Evolutionary conservation across 2,329 filamentous ascomycete species (phyloP), one percentile per base, ranked within the genome.

Genomic region (Claviceps monticola): DNA sequence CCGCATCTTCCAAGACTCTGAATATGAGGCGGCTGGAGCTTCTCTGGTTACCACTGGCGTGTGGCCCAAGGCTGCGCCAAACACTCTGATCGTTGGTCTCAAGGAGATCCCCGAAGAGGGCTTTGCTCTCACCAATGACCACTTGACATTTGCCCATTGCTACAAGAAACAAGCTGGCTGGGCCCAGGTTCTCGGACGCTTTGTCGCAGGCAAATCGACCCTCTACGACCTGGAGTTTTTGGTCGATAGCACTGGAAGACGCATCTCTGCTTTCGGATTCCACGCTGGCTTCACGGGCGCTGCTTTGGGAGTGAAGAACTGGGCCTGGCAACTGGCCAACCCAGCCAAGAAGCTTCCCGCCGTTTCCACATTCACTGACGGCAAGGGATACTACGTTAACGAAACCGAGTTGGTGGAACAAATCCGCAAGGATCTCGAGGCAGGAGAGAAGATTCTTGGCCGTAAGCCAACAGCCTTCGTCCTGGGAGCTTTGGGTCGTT

Each of bases 211-310:
- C 53, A 58, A 58, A 4, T 60, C 57, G 5, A 45, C 58, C 7
- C 79, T 96, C 14, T 79, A 89, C 54, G 90, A 96, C 62, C 77
- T 96, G 39, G 90, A 95, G 65, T 96, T 95, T 66, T 74, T 96
- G 39, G 78, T 80, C 41, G 84, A 94, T 58, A 78, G 83, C 56
- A 75, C 71, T 34, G 86, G 86, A 39, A 74, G 85, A 46, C 73
- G 86, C 55, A 82, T 90, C 1, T 83, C 83, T 8, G 82, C 82
- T 1, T 88, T 88, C 60, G 78, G 83, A 14, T 86, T 82, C 67
- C 79, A 83, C 55, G 88, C 87, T 34, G 88, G 87, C 19, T 93
- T 86, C 63, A 82, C 84, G 4, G 82, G 83, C 37, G 78, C 84
- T 42, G 86, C 86, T 8, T 72, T 90, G 49, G 86, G 84, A 26